Percentiles rank a stretch among this genome's conserved stretches.
phyloP scores from a whole-genome alignment of 441 rosid species.

The Jatropha podagrica region DNA sequence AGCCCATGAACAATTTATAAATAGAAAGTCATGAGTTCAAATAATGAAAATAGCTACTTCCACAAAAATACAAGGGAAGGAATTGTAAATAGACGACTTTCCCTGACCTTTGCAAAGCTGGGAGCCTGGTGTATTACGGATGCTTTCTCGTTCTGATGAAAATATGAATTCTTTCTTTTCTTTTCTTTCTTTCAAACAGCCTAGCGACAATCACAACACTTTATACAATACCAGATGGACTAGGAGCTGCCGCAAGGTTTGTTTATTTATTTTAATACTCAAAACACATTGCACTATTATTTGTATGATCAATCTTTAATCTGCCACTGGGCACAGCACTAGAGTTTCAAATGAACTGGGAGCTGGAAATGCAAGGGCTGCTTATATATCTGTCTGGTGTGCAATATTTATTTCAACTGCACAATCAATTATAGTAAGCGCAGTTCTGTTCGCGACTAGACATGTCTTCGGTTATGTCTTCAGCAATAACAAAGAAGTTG shows the following conservation, averaged over 20 bases:
- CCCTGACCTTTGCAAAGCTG: no score
- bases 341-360: constrained; percentile 62
- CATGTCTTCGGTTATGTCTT: constrained; percentile 43
- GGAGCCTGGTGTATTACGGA: not conserved
- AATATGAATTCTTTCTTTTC: not conserved
- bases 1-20: no score
- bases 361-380: constrained; percentile 50
- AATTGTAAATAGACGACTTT: no score
- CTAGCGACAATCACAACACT: constrained; percentile 45
- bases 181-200: constrained; percentile 26
- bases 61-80: no score
- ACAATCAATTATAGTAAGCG: constrained; percentile 35
- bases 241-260: constrained; percentile 63
- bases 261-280: not conserved
- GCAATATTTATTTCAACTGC: constrained; percentile 35
- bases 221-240: constrained; percentile 52
- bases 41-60: no score
- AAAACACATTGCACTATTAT: not conserved
- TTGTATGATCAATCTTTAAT: not conserved
- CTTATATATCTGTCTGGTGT: constrained; percentile 39
- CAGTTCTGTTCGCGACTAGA: constrained; percentile 37
- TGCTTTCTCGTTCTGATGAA: not conserved
- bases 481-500: constrained; percentile 55
- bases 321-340: constrained; percentile 35
- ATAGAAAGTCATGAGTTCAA: no score